Conservation (phyloP, 2,329 filamentous ascomycete genomes). For the Xylaria sp. region DNA sequence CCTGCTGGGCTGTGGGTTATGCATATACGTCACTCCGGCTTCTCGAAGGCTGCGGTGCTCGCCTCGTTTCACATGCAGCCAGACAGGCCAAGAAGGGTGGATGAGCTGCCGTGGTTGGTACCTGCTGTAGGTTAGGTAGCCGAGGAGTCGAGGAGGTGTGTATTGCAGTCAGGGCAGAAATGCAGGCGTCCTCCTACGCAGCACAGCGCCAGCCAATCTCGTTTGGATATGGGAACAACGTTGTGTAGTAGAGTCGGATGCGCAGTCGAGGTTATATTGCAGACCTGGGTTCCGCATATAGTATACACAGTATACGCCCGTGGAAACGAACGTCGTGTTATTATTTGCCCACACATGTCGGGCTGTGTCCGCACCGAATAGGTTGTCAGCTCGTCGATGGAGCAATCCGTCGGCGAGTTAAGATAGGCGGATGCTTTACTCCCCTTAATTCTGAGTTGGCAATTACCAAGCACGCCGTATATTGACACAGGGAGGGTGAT, state of each 20-base stretch:
- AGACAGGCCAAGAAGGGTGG: constrained; percentile 23
- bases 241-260: background rate
- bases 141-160: constrained; percentile 8
- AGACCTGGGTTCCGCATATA: background rate
- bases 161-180: constrained; percentile 16
- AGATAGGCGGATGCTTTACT: no score
- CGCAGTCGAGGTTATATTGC: constrained; percentile 7
- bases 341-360: background rate
- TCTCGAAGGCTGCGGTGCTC: constrained; percentile 12
- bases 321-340: background rate
- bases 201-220: constrained; percentile 6
- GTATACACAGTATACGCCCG: background rate
- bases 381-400: background rate
- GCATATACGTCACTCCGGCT: constrained; percentile 12
- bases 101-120: constrained; percentile 12
- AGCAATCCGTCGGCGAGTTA: background rate
- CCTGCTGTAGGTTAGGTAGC: background rate
- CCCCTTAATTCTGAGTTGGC: background rate
- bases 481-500: background rate
- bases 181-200: constrained; percentile 6
- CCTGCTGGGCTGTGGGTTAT: background rate
- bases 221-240: background rate
- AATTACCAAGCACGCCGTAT: background rate
- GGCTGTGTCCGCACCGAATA: constrained; percentile 13
- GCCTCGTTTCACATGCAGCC: constrained; percentile 29